Base-by-base conservation (phyloP, 225 moss, liverwort and hornwort species). In the Straminergon stramineum region DNA sequence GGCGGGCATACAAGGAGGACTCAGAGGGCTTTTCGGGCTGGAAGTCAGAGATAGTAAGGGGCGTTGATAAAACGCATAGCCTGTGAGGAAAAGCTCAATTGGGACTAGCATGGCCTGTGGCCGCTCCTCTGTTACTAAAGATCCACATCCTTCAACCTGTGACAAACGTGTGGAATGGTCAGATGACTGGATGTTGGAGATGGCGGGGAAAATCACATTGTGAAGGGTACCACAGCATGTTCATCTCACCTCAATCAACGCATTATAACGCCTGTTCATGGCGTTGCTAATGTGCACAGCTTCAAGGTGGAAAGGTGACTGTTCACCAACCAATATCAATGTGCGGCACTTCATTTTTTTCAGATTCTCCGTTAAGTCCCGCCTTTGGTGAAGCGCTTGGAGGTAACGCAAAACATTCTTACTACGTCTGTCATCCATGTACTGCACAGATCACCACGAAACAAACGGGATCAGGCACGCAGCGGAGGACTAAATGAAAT, bases 81-180 rank as follows among this genome's bases (percentile, higher is more conserved):
- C 97, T 90, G 94, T 97, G 45, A 98, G 91, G 81, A 98, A 98
- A 43, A 96, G 95, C 92, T 98, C 98, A 41, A 98, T 96, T 30
- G 97, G 97, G 39, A 98, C 95, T 18, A 98, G 75, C 97, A 98
- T 98, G 13, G 95, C 94, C 71, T 97, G 95, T 2, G 98, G 97
- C 79, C 96, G 96, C 93, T 98, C 97, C 90, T 98, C 96, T 16
- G 98, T 98, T 65, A 98, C 98, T 71, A 98, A 85, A 13, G 98
- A 96, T 84, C 98, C 98, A 75, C 98, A 97, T 87, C 97, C 97
- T 94, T 95, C 96, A 34, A 98, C 95, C 98, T 98, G 92, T 90
- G 15, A 56, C 69, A 66, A 34, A 55, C 37, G 52, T 37, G 37
- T 66, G 73, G 60, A 74, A 90, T 27, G 27, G 79, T 87, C 23